Percentiles rank a stretch among this genome's conserved stretches.
These are phyloP conservation scores for Apiospora arundinis DNA, from an alignment of 2,329 filamentous ascomycete species.

Conservation along the genomic window DNA sequence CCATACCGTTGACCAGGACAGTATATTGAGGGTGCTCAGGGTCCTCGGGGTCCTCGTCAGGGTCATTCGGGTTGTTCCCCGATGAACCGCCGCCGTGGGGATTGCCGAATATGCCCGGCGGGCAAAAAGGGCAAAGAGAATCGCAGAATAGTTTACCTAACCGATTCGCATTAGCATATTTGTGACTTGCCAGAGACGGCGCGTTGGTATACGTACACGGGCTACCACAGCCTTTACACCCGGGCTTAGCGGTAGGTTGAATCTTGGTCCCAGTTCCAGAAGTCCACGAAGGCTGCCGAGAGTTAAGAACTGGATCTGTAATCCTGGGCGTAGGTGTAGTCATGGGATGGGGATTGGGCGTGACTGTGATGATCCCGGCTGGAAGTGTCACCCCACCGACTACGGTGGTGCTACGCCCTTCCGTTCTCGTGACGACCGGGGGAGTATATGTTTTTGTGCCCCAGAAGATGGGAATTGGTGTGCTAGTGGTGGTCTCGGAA, in stretches of 20 bases:
- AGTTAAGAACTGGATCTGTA: background rate
- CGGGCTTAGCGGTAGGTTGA: background rate
- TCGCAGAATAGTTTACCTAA: background rate
- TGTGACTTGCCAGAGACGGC: background rate
- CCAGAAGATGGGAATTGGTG: too few species aligned
- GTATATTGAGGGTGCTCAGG: background rate
- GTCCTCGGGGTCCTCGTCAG: background rate
- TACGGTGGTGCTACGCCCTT: too few species aligned
- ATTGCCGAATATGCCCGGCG: slow-evolving; percentile 2
- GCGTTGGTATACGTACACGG: background rate
- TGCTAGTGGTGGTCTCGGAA: too few species aligned
- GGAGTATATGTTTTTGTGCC: too few species aligned
- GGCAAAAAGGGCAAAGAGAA: background rate
- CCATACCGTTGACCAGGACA: background rate
- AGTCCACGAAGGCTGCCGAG: background rate
- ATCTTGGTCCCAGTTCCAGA: background rate
- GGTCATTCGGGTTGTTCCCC: background rate
- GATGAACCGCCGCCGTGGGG: slow-evolving; percentile 1
- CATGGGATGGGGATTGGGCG: too few species aligned
- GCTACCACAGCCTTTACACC: background rate
- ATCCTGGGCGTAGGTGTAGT: background rate
- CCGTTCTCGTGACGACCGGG: too few species aligned
- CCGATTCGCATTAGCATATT: background rate
- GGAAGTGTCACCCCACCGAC: too few species aligned
- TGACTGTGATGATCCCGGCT: too few species aligned